Conservation (phyloP, 306 rosid genomes). For the Gillenia trifoliata region DNA sequence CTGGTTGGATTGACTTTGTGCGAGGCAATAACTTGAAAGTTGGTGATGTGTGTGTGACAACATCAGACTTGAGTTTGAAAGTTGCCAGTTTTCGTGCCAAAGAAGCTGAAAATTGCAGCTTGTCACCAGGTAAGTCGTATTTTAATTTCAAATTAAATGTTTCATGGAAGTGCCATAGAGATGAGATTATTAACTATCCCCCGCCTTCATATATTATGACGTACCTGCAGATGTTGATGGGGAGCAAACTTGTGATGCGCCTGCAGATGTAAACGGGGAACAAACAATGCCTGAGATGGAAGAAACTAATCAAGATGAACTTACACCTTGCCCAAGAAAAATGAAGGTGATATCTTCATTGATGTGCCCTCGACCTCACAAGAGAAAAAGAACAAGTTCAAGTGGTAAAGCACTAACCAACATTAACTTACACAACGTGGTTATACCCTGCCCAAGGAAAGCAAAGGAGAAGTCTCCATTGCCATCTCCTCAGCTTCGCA, state of each 20-base stretch:
- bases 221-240: no score
- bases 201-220: no score
- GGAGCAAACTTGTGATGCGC: no score
- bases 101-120: background rate
- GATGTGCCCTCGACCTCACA: background rate
- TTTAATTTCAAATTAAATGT: no score
- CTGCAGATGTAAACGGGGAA: no score
- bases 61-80: background rate
- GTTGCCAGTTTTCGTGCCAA: background rate
- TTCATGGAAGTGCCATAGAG: no score
- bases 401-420: no score
- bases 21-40: slow-evolving; percentile 3
- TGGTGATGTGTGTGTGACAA: no score
- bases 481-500: background rate
- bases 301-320: background rate
- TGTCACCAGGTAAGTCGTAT: no score
- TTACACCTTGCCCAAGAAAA: background rate
- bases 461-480: background rate
- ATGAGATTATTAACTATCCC: no score
- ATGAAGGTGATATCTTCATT: background rate
- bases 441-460: background rate
- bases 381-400: background rate
- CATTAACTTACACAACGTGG: no score
- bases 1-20: background rate
- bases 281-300: background rate